These are phyloP conservation scores for Ophiostoma angusticollis DNA, from an alignment of 2,329 filamentous ascomycete genomes.

Conservation along the genomic window DNA sequence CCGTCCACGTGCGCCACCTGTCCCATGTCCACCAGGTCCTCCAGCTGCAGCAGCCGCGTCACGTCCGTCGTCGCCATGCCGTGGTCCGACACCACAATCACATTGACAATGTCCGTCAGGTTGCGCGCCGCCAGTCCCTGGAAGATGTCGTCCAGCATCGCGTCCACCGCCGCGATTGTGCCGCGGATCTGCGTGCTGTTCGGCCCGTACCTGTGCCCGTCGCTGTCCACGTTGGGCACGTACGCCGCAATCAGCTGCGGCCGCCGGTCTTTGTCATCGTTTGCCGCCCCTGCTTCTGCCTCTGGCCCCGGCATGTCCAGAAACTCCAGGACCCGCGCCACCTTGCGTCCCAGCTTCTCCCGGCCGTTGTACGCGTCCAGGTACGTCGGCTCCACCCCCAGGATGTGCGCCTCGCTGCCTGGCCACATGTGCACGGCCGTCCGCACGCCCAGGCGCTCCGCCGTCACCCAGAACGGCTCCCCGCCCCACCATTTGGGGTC, in stretches of 20 bases:
- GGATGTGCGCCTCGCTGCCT: constrained; percentile 79
- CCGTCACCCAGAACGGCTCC: constrained; percentile 88
- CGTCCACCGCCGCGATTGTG: constrained; percentile 69
- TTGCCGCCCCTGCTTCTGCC: constrained; percentile 28
- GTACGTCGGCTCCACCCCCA: constrained; percentile 60
- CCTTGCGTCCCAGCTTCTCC: constrained; percentile 63
- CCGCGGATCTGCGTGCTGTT: constrained; percentile 82
- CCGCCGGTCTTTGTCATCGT: constrained; percentile 39
- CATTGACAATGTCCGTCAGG: constrained; percentile 77
- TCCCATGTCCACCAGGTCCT: constrained; percentile 68
- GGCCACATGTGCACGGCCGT: constrained; percentile 98
- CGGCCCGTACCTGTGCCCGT: constrained; percentile 80
- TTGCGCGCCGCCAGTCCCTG: constrained; percentile 67
- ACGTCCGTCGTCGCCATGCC: constrained; percentile 92
- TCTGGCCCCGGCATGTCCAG: constrained; percentile 71
- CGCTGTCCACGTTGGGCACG: constrained; percentile 79
- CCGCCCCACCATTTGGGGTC: constrained; percentile 89
- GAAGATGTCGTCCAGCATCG: constrained; percentile 68
- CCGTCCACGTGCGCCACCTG: constrained; percentile 79
- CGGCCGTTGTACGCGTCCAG: constrained; percentile 75
- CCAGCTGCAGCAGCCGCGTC: constrained; percentile 70
- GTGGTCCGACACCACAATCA: constrained; percentile 94
- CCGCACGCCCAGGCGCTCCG: constrained; percentile 66
- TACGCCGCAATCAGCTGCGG: constrained; percentile 92
- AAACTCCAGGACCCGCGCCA: constrained; percentile 64